Base-by-base conservation (phyloP, 805 yeast species). In the Ogataea nakhonphanomensis region DNA sequence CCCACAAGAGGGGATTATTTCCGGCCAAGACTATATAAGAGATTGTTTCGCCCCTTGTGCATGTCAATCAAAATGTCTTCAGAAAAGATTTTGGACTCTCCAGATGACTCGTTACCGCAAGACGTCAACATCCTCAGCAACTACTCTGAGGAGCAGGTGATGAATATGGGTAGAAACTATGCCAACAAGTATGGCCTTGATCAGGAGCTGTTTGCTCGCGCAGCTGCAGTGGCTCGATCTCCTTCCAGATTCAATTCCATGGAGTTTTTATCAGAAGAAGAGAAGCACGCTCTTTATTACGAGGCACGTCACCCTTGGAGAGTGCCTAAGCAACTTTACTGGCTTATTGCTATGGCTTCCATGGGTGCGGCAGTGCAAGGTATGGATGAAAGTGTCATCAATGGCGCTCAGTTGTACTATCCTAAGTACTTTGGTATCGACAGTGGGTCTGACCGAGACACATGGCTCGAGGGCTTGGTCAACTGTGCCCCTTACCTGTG, bases 361-460 rank as follows among this genome's bases (percentile, higher is more conserved):
- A 71, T 81, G 76, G 83, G 85, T 38, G 89, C 89, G 20, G 84
- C 84, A 14, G 82, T 81, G 26, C 88, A 81, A 59, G 89, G 90
- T 59, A 81, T 83, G 81, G 89, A 82, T 60, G 87, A 82, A 59
- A 67, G 85, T 6, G 87, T 83, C 20, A 76, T 82, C 44, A 81
- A 81, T 51, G 89, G 90, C 49, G 89, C 89, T 7, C 68, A 74
- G 35, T 60, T 82, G 39, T 77, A 74, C 55, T 82, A 78, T 56
- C 84, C 86, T 2, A 38, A 47, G 1, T 71, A 65, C 14, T 69
- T 81, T 55, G 81, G 79, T 2, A 68, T 83, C 33, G 72, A 65
- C 14, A 49, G 60, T 11, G 70, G 59, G n/a, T 66, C 71, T 33
- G 65, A 72, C 34, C 59, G 76, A 49, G 70, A 77, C 34, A 73